Evolutionary conservation across 2,329 filamentous ascomycete species (phyloP), one percentile per base, ranked within the genome.

Genomic region (Balansia obtecta): DNA sequence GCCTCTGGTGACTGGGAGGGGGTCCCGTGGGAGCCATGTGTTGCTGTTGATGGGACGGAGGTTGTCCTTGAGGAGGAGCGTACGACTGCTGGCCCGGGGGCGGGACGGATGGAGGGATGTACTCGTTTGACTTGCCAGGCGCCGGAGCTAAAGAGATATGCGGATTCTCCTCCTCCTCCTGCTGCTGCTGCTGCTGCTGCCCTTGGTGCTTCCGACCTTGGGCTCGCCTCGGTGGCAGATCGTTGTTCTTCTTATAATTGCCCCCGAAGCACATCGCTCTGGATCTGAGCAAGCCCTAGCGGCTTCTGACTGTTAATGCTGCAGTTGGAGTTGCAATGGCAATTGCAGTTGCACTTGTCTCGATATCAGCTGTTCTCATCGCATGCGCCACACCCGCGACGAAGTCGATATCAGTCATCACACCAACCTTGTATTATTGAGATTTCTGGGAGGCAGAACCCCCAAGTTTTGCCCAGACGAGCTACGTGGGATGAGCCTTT

Each of bases 241-340:
- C 68, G 52, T 68, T 60, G 34, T 63, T 60, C 46, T 60, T 57
- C 46, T 69, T 66, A 51, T 71, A 65, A 46, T 70, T 73, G 55
- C 63, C 63, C 43, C 73, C 71, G 56, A 77, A 76, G 61, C 74
- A 77, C 74, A 77, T 77, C 45, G 38, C 52, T 11, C 34, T 15
- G 34, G 38, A 52, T 11, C 34, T 15, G 34, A 37, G 34, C 15
- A 37, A 12, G 34, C 27, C 8, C 27, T 27, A 7, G 27, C 27
- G 34, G 34, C 11, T 37, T 7, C 9, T 37, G 34, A 15, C 34
- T 37, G 15, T 37, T 37, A 9, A 15, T 37, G 34, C n/a, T 20
- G 39, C 34, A 10, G 11, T 42, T 20, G 16, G 20, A 16, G 39
- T 18, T 15, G 39, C 6, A 6, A 6, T 27, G 3, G 22, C 7